Evolutionary conservation across 805 yeast genomes (phyloP).

Genomic region (Wickerhamiella lipophila): DNA sequence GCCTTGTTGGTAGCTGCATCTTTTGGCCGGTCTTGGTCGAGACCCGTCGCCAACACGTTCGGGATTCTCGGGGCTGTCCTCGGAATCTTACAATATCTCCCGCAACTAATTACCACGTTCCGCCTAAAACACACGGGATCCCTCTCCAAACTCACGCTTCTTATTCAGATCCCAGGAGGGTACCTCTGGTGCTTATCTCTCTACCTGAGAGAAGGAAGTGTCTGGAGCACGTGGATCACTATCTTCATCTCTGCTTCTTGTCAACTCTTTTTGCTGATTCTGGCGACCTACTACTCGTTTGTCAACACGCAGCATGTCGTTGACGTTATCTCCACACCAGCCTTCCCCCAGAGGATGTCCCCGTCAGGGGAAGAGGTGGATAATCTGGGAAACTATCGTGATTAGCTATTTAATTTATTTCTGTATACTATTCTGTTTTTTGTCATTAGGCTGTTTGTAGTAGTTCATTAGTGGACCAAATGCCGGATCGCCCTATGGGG

Average conservation of each 20-base stretch:
- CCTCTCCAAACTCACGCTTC: slow-evolving; percentile 66
- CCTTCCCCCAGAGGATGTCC: neutral
- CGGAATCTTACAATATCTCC: slow-evolving; percentile 62
- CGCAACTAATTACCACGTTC: slow-evolving; percentile 65
- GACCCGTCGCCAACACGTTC: slow-evolving; percentile 26
- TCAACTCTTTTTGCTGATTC: slow-evolving; percentile 46
- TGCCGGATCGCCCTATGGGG: neutral
- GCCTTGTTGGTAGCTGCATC: slow-evolving; percentile 13
- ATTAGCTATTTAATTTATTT: neutral
- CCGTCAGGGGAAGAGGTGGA: neutral
- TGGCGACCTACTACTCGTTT: slow-evolving; percentile 44
- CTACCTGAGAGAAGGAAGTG: slow-evolving; percentile 57
- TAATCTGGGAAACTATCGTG: neutral
- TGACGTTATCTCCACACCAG: slow-evolving; percentile 12
- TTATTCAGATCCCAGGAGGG: slow-evolving; percentile 84
- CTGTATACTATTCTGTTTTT: no score
- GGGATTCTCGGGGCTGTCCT: slow-evolving; percentile 55
- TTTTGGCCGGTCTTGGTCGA: neutral
- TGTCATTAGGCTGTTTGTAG: no score
- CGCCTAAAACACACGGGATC: slow-evolving; percentile 65
- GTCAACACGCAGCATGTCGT: slow-evolving; percentile 6
- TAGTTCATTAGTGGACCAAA: no score
- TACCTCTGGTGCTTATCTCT: slow-evolving; percentile 64
- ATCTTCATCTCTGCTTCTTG: slow-evolving; percentile 57
- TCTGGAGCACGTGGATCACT: slow-evolving; percentile 82